Conservation (phyloP, 2,329 filamentous ascomycete species). For the Fusarium fracticaudum region DNA sequence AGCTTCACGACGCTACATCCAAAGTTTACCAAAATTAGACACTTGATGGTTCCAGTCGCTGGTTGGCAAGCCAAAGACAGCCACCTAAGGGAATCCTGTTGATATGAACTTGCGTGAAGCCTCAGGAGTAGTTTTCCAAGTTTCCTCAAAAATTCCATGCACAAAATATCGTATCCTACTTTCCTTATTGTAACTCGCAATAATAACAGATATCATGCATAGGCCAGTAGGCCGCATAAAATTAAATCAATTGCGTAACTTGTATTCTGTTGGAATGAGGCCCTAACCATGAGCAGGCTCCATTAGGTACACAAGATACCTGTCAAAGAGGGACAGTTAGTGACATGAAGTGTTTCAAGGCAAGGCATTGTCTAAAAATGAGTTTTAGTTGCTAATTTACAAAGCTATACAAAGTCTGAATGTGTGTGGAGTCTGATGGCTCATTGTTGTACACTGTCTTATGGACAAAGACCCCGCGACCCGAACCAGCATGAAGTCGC, state of each 20-base stretch:
- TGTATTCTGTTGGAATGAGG: not conserved
- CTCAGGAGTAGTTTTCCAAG: not conserved
- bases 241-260: too few species aligned
- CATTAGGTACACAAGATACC: not conserved
- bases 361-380: not conserved
- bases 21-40: not conserved
- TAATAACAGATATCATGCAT: not conserved
- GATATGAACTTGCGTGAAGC: not conserved
- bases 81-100: not conserved
- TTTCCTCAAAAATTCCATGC: too few species aligned
- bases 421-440: constrained; percentile 40
- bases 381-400: constrained; percentile 30
- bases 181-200: not conserved
- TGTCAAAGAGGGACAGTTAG: not conserved
- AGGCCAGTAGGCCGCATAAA: fast-evolving
- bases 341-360: not conserved
- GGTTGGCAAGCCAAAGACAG: not conserved
- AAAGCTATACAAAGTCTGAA: constrained; percentile 21
- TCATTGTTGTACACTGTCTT: constrained; percentile 41
- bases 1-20: constrained; percentile 5
- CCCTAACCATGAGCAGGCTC: not conserved
- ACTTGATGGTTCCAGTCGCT: not conserved
- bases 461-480: constrained; percentile 1
- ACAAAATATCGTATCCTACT: too few species aligned
- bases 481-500: constrained; percentile 3